Base-by-base conservation (phyloP, 495 filamentous ascomycete species). In the Cercophora scortea region DNA sequence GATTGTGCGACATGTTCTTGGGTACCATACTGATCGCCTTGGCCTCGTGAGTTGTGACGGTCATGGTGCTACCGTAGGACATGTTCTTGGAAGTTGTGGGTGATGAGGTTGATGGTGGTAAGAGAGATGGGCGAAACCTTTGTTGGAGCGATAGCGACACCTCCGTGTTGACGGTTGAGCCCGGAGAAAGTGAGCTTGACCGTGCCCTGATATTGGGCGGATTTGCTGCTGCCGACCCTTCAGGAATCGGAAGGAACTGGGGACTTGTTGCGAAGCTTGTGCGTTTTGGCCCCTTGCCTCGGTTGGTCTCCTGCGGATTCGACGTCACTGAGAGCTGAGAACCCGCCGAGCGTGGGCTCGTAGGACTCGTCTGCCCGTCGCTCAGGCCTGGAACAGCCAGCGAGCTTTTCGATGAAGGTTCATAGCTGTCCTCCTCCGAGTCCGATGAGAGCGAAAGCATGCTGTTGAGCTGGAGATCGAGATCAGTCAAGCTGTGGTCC, bases 371-470 rank as follows among this genome's bases (percentile, higher is more conserved):
- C 44, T 60, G 64, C 11, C 62, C 64, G 11, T 62, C 61, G 50
- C 62, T 64, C 32, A 57, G 36, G 3, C 55, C 13, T 12, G 59
- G 61, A 13, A 63, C 56, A 3, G 61, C 47, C 4, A 64, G 59
- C 1, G 60, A 59, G 8, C 55, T 52, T 32, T 62, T 63, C 16
- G 62, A 53, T 4, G 61, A 55, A 19, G 62, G 53, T 18, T 62
- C 64, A 8, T 57, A 60, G 4, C 57, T 61, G 34, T 71, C 73
- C 7, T 73, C 72, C 36, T 75, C 73, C 6, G 74, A 78, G 45
- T 78, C 74, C 0, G 67, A 70, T 0, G 74, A 78, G 4, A 78
- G 68, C 2, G 73, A 72, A 16, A 78, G 57, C 15, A 78, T 66
- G 53, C 72, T 75, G 42, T 71, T 72, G 41, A 72, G 63, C 39